Base-by-base conservation (phyloP, 2,329 filamentous ascomycete species). In the Microdochium trichocladiopsis region DNA sequence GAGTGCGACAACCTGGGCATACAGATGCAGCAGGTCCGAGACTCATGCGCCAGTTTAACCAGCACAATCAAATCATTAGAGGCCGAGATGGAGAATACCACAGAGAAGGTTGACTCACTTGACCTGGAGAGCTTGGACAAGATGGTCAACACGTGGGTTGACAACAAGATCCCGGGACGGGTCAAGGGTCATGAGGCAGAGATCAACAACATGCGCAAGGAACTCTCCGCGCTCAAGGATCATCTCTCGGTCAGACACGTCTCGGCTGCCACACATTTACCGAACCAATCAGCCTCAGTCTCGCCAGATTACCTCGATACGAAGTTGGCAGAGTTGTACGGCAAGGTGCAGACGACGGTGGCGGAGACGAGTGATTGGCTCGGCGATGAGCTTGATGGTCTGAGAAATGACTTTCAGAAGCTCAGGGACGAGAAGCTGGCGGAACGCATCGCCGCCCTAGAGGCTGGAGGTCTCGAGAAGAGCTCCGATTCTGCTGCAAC, bases 361-460 rank as follows among this genome's bases (percentile, higher is more conserved):
- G 18, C 16, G n/a, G 41, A 45, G 5, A 8, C 41, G 22, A 50
- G 4, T 33, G 48, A 37, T 14, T 33, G 51, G 11, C 31, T 49
- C 21, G 11, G 9, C 41, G 10, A 37, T 12, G 28, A 50, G 18
- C 14, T 53, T 2, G 23, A 51, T 12, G 12, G 18, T 16, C 22
- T 55, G 18, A 23, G 22, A 12, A 47, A 12, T 2, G 54, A 56
- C 18, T 14, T 57, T 21, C 49, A 51, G 18, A 37, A 22, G 9
- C 36, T 59, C 12, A 56, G 59, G 22, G 41, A 45, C 6, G 41
- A 10, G n/a, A 45, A 45, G 10, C 41, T 53, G 18, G 18, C 49
- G 21, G 25, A 37, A 6, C 37, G 49, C 21, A 36, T 53, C 28
- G 41, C n/a, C 6, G 21, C 41, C 4, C 41, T 45, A 16, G 41